These are phyloP conservation scores for Neonothopanus nambi DNA, from an alignment of 1,284 basidiomycete species.

Conservation along the genomic window DNA sequence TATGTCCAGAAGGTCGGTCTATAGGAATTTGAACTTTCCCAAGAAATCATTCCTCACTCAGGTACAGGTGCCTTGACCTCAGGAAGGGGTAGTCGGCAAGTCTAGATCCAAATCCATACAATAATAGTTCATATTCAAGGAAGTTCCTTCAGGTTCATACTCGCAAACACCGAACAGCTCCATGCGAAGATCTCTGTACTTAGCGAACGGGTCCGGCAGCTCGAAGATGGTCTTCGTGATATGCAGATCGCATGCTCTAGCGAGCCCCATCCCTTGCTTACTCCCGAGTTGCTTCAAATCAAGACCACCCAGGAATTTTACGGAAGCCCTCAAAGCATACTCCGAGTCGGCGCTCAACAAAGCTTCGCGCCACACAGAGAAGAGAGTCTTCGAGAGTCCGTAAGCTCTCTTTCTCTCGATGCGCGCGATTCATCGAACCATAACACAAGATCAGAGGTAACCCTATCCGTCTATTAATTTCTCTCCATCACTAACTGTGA, in stretches of 20 bases:
- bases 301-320: slow-evolving; percentile 54
- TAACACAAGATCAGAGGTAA: not conserved
- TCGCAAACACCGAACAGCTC: slow-evolving; percentile 63
- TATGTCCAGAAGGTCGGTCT: slow-evolving; percentile 55
- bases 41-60: slow-evolving; percentile 5
- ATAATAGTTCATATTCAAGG: not conserved
- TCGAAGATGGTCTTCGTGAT: slow-evolving; percentile 55
- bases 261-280: slow-evolving; percentile 53
- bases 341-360: slow-evolving; percentile 18
- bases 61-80: slow-evolving; percentile 45
- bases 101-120: slow-evolving; percentile 6
- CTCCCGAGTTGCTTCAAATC: slow-evolving; percentile 44
- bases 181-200: slow-evolving; percentile 61
- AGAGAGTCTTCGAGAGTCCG: slow-evolving; percentile 22
- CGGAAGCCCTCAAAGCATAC: slow-evolving; percentile 25
- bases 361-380: slow-evolving; percentile 18
- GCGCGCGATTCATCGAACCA: not conserved
- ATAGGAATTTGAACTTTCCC: slow-evolving; percentile 9
- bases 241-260: slow-evolving; percentile 40
- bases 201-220: slow-evolving; percentile 56
- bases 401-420: slow-evolving; percentile 15
- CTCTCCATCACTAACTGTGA: no score
- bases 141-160: slow-evolving; percentile 46
- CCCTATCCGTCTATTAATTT: not conserved
- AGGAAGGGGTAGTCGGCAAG: slow-evolving; percentile 49